Evolutionary conservation across 176 grass and related monocot species (phyloP).

Genomic region (Paspalum vaginatum): DNA sequence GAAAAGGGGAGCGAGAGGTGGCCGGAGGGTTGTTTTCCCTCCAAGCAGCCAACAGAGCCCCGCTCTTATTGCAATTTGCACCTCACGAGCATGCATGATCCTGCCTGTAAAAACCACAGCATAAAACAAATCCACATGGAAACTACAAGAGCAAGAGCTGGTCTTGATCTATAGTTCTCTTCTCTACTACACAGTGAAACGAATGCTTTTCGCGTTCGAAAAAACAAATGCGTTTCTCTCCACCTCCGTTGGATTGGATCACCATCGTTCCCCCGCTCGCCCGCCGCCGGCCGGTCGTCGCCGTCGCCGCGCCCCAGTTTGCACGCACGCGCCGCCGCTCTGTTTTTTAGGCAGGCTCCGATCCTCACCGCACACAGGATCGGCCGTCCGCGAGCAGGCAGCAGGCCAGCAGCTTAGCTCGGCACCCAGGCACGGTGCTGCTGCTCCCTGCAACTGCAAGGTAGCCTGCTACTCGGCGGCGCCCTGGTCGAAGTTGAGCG

Average conservation of each 20-base stretch:
- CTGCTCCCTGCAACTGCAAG: no score
- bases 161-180: no score
- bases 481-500: constrained; percentile 66
- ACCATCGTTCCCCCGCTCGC: neutral
- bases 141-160: no score
- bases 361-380: neutral
- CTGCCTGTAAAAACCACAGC: no score
- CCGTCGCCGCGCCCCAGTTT: neutral
- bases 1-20: no score
- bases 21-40: no score
- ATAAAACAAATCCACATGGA: no score
- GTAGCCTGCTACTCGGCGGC: constrained; percentile 25
- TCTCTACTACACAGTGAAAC: no score
- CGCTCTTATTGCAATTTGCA: no score
- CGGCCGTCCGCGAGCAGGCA: neutral
- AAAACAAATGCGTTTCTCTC: neutral
- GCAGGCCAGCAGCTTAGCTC: neutral
- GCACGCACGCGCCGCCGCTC: neutral
- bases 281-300: neutral
- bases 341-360: neutral
- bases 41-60: no score
- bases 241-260: neutral
- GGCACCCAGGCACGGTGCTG: neutral
- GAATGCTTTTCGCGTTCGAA: no score
- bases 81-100: no score